These are phyloP conservation scores for Perkinsus marinus DNA, from an alignment of 169 alveolate genomes.

Conservation along the genomic window DNA sequence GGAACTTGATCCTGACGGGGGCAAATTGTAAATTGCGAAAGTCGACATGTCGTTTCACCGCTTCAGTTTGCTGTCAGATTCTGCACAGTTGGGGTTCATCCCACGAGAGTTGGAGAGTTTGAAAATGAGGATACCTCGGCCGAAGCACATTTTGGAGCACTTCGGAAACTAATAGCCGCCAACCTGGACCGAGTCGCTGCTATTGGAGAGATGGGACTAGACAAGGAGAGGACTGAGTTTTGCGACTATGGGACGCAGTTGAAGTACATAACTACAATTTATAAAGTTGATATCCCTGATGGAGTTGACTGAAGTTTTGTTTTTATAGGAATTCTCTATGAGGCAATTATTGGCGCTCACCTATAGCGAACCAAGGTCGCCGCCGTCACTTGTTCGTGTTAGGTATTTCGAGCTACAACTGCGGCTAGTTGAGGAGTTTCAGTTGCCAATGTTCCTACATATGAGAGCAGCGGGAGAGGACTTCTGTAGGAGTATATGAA, in stretches of 20 bases:
- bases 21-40: neutral
- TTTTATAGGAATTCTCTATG: too few species aligned
- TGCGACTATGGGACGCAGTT: conserved; percentile 49
- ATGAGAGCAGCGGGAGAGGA: conserved; percentile 81
- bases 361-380: too few species aligned
- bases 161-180: conserved; percentile 35
- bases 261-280: conserved; percentile 40
- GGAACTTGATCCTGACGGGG: neutral
- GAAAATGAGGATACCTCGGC: conserved; percentile 18
- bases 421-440: conserved; percentile 71
- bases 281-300: too few species aligned
- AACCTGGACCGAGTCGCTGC: conserved; percentile 47
- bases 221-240: conserved; percentile 53
- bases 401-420: conserved; percentile 74
- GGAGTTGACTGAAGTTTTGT: too few species aligned
- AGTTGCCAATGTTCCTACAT: conserved; percentile 85
- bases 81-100: conserved; percentile 64
- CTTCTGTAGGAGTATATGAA: conserved; percentile 33
- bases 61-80: neutral
- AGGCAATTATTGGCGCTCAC: too few species aligned
- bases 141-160: conserved; percentile 38
- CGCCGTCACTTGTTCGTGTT: too few species aligned
- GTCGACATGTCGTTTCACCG: neutral
- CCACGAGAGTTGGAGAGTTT: conserved; percentile 53
- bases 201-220: conserved; percentile 63